These are phyloP conservation scores for Coleophoma eucalyptorum DNA, from an alignment of 2,329 filamentous ascomycete genomes.

Conservation along the genomic window DNA sequence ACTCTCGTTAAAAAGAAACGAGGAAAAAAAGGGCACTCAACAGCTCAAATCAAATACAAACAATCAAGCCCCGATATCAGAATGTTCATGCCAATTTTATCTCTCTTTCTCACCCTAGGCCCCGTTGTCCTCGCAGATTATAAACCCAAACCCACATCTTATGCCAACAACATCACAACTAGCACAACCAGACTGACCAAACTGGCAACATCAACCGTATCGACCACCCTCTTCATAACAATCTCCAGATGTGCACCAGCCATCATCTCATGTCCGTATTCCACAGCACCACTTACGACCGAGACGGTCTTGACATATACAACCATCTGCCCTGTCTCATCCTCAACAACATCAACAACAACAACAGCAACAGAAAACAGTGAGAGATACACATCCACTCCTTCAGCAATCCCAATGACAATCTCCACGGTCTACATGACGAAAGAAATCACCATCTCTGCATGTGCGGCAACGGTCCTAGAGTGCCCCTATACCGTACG, in stretches of 20 bases:
- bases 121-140: too few relatives aligned
- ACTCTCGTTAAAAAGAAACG: background rate
- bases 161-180: background rate
- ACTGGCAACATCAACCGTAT: constrained; percentile 6
- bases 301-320: constrained; percentile 37
- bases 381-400: too few relatives aligned
- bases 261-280: constrained; percentile 33
- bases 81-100: too few relatives aligned
- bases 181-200: background rate
- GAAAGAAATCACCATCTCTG: too few relatives aligned
- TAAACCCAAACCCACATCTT: background rate
- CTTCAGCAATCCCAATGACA: too few relatives aligned
- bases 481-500: too few relatives aligned
- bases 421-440: too few relatives aligned
- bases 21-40: background rate
- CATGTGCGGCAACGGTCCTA: too few relatives aligned
- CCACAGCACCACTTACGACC: constrained; percentile 28
- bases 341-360: too few relatives aligned
- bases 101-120: too few relatives aligned
- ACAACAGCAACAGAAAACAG: too few relatives aligned
- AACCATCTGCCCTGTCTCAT: constrained; percentile 40
- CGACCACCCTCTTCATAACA: constrained; percentile 8
- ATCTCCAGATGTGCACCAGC: constrained; percentile 26
- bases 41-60: background rate
- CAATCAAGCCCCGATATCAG: background rate